Evolutionary conservation across 257 asterid genomes (phyloP), one percentile per base, ranked within the genome.

Genomic region (Apocynum venetum): DNA sequence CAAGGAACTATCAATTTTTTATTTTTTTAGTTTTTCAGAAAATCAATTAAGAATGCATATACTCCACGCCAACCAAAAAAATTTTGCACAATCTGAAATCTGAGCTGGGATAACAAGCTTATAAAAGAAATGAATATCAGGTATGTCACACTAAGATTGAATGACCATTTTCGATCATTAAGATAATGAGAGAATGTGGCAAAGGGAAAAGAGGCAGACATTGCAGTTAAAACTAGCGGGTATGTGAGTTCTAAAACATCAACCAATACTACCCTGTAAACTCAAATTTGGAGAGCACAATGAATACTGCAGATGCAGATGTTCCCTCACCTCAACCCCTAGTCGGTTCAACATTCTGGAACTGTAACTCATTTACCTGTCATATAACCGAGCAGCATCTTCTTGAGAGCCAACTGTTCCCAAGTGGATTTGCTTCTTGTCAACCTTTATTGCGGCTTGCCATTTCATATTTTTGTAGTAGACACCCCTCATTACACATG

Each of bases 381-480:
- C 98, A 44, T 94, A 94, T 19, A 94, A 80, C 65, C 95, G 87
- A 75, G 98, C 98, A 40, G 98, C 98, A 82, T 92, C 97, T 86
- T 92, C 96, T 80, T 94, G 97, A 79, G 98, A 90, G 60, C 97
- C 92, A 52, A 95, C 98, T 9, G 98, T 91, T 56, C 98, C 97
- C 85, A 93, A 79, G 84, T 95, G 98, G 86, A 92, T 91, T 84
- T 94, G 98, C 87, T 91, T 94, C 89, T 92, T 94, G 80, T 94
- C 97, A 52, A 95, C 98, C 77, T 95, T 95, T 59, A 95, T 95
- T 5, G 98, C 98, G n/a, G 98, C 98, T 89, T 95, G 98, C 98
- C 98, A 95, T 86, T 95, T 95, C 92, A 91, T 84, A 65, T 95
- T 95, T 88, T 95, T 95, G 84, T 84, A 95, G 80, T 95, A 95